Conservation (phyloP, 1,284 basidiomycete species). For the Ganoderma meredithae region DNA sequence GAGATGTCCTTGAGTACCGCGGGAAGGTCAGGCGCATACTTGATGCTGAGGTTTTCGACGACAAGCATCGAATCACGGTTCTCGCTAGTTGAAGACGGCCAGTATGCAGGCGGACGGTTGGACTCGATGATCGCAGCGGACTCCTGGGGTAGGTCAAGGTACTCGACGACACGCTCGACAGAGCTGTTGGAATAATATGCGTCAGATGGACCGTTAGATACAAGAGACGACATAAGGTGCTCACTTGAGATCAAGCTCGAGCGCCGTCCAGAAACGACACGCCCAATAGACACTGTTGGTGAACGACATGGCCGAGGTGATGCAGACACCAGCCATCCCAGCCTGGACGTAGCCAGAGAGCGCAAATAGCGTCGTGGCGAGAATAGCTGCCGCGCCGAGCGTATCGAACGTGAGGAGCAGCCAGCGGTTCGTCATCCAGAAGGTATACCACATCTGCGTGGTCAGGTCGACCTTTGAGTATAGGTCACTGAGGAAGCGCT, state of each 20-base stretch:
- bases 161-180: constrained; percentile 90
- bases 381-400: constrained; percentile 70
- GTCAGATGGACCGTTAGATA: not conserved
- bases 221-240: constrained; percentile 32
- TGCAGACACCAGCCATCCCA: constrained; percentile 86
- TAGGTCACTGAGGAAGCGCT: constrained; percentile 78
- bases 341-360: constrained; percentile 73
- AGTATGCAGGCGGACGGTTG: constrained; percentile 80
- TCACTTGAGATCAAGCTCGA: constrained; percentile 74
- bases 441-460: constrained; percentile 79
- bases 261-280: constrained; percentile 65
- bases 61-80: constrained; percentile 47
- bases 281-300: constrained; percentile 72
- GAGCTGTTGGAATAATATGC: constrained; percentile 51
- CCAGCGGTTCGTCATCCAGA: constrained; percentile 87
- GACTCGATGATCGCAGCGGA: constrained; percentile 76
- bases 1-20: constrained; percentile 82
- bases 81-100: constrained; percentile 75
- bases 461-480: constrained; percentile 72
- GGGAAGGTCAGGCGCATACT: constrained; percentile 87
- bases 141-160: constrained; percentile 88
- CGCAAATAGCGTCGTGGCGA: constrained; percentile 79
- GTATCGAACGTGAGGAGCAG: constrained; percentile 79
- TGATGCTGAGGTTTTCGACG: constrained; percentile 78
- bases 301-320: constrained; percentile 78